phyloP scores from a whole-genome alignment of 495 filamentous ascomycete genomes.

The Astrothelium subdiscretum region DNA sequence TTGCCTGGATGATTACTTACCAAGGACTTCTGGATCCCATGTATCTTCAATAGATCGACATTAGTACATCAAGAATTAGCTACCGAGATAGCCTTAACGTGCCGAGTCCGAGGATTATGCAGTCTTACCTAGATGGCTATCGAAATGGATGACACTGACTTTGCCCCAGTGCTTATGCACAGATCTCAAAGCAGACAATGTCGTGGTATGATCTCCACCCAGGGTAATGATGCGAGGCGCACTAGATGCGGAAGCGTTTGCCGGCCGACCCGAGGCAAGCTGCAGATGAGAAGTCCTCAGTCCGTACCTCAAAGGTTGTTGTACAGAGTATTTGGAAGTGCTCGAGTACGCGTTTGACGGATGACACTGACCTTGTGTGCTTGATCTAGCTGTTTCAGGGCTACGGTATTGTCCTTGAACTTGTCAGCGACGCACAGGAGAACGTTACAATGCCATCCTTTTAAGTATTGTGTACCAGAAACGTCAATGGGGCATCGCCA shows the following conservation, averaged over 20 bases:
- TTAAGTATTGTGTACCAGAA: constrained; percentile 20
- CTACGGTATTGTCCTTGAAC: constrained; percentile 37
- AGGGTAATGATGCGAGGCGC: constrained; percentile 38
- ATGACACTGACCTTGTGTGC: constrained; percentile 30
- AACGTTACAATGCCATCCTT: background rate
- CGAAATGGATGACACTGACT: constrained; percentile 44
- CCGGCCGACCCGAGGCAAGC: constrained; percentile 22
- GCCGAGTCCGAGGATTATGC: background rate
- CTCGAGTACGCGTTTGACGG: background rate
- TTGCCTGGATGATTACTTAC: constrained; percentile 10
- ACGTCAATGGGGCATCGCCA: constrained; percentile 41
- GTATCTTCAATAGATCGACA: constrained; percentile 25
- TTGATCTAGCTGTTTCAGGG: constrained; percentile 38
- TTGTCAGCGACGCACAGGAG: constrained; percentile 1
- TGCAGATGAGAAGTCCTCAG: constrained; percentile 3
- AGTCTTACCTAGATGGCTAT: constrained; percentile 36
- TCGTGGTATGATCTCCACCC: constrained; percentile 43
- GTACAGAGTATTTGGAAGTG: constrained; percentile 1
- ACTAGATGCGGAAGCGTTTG: constrained; percentile 17
- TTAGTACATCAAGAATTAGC: constrained; percentile 1
- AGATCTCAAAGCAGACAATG: constrained; percentile 36
- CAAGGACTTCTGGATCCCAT: constrained; percentile 38
- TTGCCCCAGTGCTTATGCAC: constrained; percentile 34
- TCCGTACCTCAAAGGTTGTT: background rate
- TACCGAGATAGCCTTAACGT: background rate